A percentile compares a stretch with the other conserved stretches of the same genome.
These are phyloP conservation scores for Talaromyces wortmannii DNA, from an alignment of 495 filamentous ascomycete species.

Conservation along the genomic window DNA sequence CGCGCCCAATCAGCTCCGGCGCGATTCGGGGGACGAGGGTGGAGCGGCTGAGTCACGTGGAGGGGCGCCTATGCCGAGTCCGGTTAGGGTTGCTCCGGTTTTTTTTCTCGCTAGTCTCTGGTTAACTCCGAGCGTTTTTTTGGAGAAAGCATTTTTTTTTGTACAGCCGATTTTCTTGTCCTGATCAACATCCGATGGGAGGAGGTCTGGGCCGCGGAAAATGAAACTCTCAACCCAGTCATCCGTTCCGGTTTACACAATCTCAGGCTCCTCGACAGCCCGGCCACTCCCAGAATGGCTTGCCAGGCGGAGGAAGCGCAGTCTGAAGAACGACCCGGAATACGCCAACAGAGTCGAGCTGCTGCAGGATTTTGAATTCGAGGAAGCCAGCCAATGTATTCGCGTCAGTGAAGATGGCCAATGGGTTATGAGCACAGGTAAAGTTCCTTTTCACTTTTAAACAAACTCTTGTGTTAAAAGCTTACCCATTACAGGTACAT, in stretches of 20 bases:
- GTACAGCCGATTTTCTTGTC: no score
- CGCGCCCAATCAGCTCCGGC: slow-evolving; percentile 5
- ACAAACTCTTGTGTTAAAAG: slow-evolving; percentile 7
- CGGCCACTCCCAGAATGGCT: slow-evolving; percentile 94
- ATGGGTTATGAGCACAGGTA: slow-evolving; percentile 97
- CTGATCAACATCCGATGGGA: not conserved
- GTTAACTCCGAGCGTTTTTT: not conserved
- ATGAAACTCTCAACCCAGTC: slow-evolving; percentile 91
- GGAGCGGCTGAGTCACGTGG: slow-evolving; percentile 16
- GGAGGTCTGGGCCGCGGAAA: slow-evolving; percentile 5
- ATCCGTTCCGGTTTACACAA: slow-evolving; percentile 89
- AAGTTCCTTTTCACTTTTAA: slow-evolving; percentile 14
- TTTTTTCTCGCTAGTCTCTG: slow-evolving; percentile 46
- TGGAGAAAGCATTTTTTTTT: not conserved
- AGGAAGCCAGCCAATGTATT: slow-evolving; percentile 93
- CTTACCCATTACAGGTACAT: slow-evolving; percentile 46
- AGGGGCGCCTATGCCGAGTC: not conserved
- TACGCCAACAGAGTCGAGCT: slow-evolving; percentile 91
- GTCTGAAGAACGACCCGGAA: slow-evolving; percentile 86
- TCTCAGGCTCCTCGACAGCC: slow-evolving; percentile 86
- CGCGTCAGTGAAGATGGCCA: slow-evolving; percentile 91
- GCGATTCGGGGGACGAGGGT: slow-evolving; percentile 5
- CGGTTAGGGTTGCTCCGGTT: slow-evolving; percentile 38
- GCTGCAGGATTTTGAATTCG: slow-evolving; percentile 96
- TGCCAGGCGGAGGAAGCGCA: slow-evolving; percentile 82